Base-by-base conservation (phyloP, 2,329 filamentous ascomycete species). In the Paracorniculantispora psalliotae region DNA sequence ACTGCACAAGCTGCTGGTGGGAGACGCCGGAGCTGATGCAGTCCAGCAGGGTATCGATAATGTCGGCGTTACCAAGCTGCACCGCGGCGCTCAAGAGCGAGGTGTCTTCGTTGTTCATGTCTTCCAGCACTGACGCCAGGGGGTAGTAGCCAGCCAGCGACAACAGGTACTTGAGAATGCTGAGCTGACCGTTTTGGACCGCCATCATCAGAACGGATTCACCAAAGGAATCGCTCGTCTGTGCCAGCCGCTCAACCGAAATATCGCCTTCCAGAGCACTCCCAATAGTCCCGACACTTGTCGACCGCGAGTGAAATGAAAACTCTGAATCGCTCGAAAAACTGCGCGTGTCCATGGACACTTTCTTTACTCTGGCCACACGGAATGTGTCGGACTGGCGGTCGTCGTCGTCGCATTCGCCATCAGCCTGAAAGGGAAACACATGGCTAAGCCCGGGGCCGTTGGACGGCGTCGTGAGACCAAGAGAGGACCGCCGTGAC, bases 191-290 rank as follows among this genome's bases (percentile, higher is more conserved):
- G 61, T 86, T 81, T 66, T 92, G 88, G 26, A 93, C 80, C 1
- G 90, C 89, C 89, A 93, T 92, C 90, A 93, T 93, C 15, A 84
- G 81, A 8, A 97, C 81, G 1, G 93, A 97, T 70, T 97, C 91
- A 5, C 94, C 94, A 41, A 79, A 78, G 0, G 80, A 77, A 66
- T 88, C 80, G 62, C 86, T 83, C 1, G 90, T 92, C 69, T 90
- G 88, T 1, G 88, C 83, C 2, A 93, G 76, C 33, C 85, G 85
- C 69, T 92, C 89, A 57, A 93, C 88, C 0, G 92, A 96, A 1
- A 89, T 89, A 69, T 97, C 93, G 2, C 90, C 91, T 72, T 96
- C 92, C 10, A 93, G 80, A 1, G 83, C 86, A 68, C 87, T 91
- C 4, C 82, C 78, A 26, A 86, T 80, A 1, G 91, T 94, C 25